Base-by-base conservation (phyloP, 495 filamentous ascomycete species). In the Gamarada debralockiae region DNA sequence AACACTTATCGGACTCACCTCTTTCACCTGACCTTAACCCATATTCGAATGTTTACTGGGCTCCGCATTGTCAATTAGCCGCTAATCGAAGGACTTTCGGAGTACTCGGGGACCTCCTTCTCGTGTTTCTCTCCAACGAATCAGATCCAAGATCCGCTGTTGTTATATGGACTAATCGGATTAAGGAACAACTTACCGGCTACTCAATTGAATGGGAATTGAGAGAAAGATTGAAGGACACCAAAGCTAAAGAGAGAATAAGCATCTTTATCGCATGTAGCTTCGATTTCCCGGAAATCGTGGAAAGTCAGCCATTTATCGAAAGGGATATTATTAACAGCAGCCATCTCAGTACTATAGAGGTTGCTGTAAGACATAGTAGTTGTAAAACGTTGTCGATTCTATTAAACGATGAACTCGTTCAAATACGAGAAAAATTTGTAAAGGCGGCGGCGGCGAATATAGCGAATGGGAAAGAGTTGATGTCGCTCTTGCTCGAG, bases 401-500 rank as follows among this genome's bases (percentile, higher is more conserved):
- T 34, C 31, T 34, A 8, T 8, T n/a, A 8, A 34, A 34, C n/a
- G 8, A 34, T 8, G n/a, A n/a, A 8, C 8, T 8, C n/a, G 31
- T 34, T 8, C 8, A 34, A n/a, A 34, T 34, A 8, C 8, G 8
- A 34, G 31, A 34, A 8, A n/a, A 34, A 14, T 36, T 56, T 21
- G 36, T 56, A 3, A 56, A 42, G 21, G 53, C 48, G 24, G 50
- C 53, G n/a, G 53, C 48, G 21, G 34, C 50, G 34, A 53, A 56
- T 27, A 1, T 1, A 3, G 3, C 27, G 2, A 53, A 33, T 25
- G 44, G 24, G 13, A 50, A 42, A 20, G 33, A n/a, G n/a, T n/a
- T 59, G 18, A 56, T 59, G 52, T 24, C 29, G 47, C 52, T 56
- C 8, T 43, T 59, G 5, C 52, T 59, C 25, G 40, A 59, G 9